Evolutionary conservation across 2,329 filamentous ascomycete species (phyloP).

Genomic region (Fusarium nelsonii): DNA sequence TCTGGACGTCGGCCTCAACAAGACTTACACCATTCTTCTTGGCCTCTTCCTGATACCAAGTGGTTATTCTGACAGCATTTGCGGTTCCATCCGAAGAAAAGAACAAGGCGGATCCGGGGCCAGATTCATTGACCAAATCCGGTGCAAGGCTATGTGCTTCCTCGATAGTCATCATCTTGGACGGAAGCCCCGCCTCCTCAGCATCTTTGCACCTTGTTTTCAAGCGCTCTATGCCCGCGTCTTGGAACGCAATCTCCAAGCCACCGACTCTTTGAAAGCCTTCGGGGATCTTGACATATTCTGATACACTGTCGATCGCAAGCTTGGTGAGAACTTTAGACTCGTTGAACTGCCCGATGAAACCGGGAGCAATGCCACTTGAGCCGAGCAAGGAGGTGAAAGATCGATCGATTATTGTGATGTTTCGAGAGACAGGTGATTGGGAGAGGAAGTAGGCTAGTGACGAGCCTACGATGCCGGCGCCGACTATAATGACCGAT

Average conservation of each 20-base stretch:
- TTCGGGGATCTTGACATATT: slow-evolving; percentile 40
- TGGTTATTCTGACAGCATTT: slow-evolving; percentile 30
- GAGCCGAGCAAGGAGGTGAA: slow-evolving; percentile 31
- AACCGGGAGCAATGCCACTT: slow-evolving; percentile 40
- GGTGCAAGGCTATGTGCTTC: slow-evolving; percentile 32
- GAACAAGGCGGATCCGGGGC: slow-evolving; percentile 23
- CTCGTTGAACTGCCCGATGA: slow-evolving; percentile 46
- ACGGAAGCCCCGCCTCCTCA: slow-evolving; percentile 16
- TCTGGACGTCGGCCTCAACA: slow-evolving; percentile 28
- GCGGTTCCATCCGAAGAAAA: slow-evolving; percentile 42
- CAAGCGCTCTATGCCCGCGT: slow-evolving; percentile 16
- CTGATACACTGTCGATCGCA: slow-evolving; percentile 38
- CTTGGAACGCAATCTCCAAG: slow-evolving; percentile 37
- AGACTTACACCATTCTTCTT: slow-evolving; percentile 22
- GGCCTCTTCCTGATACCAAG: slow-evolving; percentile 34
- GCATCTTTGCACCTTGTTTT: slow-evolving; percentile 23
- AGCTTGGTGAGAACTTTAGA: slow-evolving; percentile 40
- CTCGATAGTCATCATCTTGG: slow-evolving; percentile 20
- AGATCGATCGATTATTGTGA: slow-evolving; percentile 41
- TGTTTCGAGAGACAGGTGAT: slow-evolving; percentile 7
- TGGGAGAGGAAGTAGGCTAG: slow-evolving; percentile 29
- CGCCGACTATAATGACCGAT: slow-evolving; percentile 34
- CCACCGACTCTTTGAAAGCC: slow-evolving; percentile 42
- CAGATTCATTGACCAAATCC: slow-evolving; percentile 26
- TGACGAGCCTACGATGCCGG: slow-evolving; percentile 39